These are phyloP conservation scores for Wickerhamomyces strasburgensis DNA, from an alignment of 805 yeast genomes.

Conservation along the genomic window DNA sequence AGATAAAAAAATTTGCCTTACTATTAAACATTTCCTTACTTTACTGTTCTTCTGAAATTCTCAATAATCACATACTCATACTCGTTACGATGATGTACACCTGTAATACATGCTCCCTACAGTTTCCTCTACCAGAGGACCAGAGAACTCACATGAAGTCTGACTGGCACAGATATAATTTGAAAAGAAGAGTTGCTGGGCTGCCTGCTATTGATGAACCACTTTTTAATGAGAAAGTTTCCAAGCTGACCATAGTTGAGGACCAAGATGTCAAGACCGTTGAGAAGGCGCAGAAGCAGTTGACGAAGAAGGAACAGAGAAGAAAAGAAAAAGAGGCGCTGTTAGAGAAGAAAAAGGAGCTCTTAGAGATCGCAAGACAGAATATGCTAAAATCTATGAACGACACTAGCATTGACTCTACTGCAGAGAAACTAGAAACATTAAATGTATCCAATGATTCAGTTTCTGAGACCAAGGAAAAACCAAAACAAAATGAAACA, in stretches of 20 bases:
- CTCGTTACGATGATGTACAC: constrained; percentile 52
- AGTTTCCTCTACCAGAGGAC: constrained; percentile 66
- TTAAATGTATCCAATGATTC: constrained; percentile 4
- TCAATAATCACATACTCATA: too few relatives aligned
- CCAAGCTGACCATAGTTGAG: constrained; percentile 23
- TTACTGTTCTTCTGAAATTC: too few relatives aligned
- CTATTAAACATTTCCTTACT: not conserved
- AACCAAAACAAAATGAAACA: constrained; percentile 6
- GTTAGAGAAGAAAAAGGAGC: constrained; percentile 35
- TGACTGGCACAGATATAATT: constrained; percentile 96
- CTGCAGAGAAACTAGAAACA: constrained; percentile 3
- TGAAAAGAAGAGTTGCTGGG: constrained; percentile 88
- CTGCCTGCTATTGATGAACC: constrained; percentile 70
- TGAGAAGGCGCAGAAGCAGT: constrained; percentile 23
- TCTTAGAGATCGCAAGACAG: constrained; percentile 36
- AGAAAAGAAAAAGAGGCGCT: constrained; percentile 39
- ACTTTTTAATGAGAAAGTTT: constrained; percentile 65
- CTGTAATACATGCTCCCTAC: constrained; percentile 84
- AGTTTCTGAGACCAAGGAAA: constrained; percentile 3
- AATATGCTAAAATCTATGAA: constrained; percentile 31
- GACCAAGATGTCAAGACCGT: constrained; percentile 16
- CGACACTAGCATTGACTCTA: constrained; percentile 1
- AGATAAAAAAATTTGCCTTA: constrained; percentile 5
- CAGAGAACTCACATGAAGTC: constrained; percentile 94
- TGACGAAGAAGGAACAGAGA: constrained; percentile 38